phyloP scores from a whole-genome alignment of 2,329 filamentous ascomycete species.

The Fusarium anguioides region DNA sequence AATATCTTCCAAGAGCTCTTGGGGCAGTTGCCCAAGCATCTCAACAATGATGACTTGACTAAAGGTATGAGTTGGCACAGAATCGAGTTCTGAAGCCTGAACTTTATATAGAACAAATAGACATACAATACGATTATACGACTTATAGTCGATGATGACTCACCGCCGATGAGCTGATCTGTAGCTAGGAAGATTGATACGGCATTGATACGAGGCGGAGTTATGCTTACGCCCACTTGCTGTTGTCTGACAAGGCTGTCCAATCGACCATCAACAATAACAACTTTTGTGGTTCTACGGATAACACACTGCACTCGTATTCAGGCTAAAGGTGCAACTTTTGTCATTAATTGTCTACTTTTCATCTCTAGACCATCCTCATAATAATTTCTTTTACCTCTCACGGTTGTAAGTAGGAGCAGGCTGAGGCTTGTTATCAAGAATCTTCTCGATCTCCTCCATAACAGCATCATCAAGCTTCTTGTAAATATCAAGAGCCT shows the following conservation, averaged over 20 bases:
- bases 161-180: no score
- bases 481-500: conserved; percentile 35
- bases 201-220: no score
- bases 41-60: not conserved
- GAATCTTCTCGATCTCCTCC: conserved; percentile 41
- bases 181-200: no score
- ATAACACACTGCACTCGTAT: no score
- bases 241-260: no score
- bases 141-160: no score
- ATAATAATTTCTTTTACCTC: conserved; percentile 20
- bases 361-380: not conserved
- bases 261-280: not conserved
- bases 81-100: no score
- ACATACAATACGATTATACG: no score
- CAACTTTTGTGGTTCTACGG: not conserved
- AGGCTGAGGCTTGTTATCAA: conserved; percentile 38
- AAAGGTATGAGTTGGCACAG: no score
- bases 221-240: no score
- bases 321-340: not conserved
- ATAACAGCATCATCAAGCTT: conserved; percentile 37
- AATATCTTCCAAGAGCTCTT: not conserved
- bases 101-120: no score
- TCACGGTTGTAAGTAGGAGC: conserved; percentile 32
- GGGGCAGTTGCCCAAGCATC: not conserved
- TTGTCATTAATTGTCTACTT: not conserved